phyloP scores from a whole-genome alignment of 2,329 filamentous ascomycete genomes.

The Diaporthe sp. region DNA sequence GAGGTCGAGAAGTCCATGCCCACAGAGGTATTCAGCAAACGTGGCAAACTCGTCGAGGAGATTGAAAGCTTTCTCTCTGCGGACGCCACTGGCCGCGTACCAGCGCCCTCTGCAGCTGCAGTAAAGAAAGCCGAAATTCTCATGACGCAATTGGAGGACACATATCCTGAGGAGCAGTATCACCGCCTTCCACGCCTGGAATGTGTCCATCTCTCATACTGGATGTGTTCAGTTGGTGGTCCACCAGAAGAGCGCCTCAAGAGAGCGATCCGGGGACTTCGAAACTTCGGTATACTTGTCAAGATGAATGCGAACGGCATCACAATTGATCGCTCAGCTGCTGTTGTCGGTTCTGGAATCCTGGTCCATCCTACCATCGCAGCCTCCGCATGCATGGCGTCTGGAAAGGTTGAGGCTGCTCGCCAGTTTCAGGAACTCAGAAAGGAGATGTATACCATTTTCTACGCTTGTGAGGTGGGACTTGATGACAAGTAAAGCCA shows the following conservation, averaged over 20 bases:
- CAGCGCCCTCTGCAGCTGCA: too few species aligned
- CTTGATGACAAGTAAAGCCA: neutral
- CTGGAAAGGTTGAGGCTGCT: neutral
- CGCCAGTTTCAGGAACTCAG: neutral
- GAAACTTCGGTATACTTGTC: neutral
- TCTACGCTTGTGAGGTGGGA: neutral
- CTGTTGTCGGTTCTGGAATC: neutral
- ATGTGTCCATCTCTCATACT: neutral
- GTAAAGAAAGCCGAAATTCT: neutral
- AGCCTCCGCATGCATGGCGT: neutral
- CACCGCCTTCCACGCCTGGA: neutral
- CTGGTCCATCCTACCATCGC: neutral
- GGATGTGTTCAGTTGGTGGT: neutral
- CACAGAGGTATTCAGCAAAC: conserved; percentile 39
- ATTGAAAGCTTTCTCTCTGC: conserved; percentile 39
- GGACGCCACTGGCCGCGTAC: neutral
- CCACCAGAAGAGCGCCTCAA: neutral
- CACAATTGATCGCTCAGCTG: conserved; percentile 14
- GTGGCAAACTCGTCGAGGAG: conserved; percentile 42
- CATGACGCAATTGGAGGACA: neutral
- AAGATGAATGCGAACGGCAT: neutral
- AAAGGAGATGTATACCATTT: conserved; percentile 3
- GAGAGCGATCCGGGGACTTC: neutral
- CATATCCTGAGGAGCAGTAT: conserved; percentile 3
- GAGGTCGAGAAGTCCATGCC: conserved; percentile 45